Evolutionary conservation across 768 basidiomycete genomes (phyloP), one percentile per base, ranked within the genome.

Genomic region (Kwoniella pini): DNA sequence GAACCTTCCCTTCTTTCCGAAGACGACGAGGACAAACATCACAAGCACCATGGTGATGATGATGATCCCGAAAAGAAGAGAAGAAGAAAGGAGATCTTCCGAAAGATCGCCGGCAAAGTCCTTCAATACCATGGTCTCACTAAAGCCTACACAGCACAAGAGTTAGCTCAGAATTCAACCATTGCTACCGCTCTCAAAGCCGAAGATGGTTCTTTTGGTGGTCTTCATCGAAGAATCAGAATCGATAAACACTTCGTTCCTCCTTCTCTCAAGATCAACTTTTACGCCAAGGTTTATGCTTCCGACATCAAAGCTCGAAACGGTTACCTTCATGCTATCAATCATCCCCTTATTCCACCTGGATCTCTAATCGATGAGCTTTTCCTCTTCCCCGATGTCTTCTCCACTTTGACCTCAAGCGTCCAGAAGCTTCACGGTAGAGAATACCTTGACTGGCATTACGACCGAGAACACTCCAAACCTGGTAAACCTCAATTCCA

Each of bases 111-210:
- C 27, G 81, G 80, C 15, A 82, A 82, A 40, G 81, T 87, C 28
- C 75, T 87, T 19, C 79, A 81, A 21, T 88, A 86, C 74, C 85
- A 85, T 71, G 82, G 83, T 44, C 75, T 88, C 9, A 82, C 83
- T 26, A 65, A 74, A 54, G 77, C 76, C 52, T 76, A 76, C 60
- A 76, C 80, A 56, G 71, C 77, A 0, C 57, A 64, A 13, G 79
- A 80, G 12, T 80, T 87, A 19, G 80, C 81, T 9, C 77, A 80
- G 66, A 86, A 86, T 71, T 81, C 81, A 4, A 88, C 86, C 0
- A 82, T 82, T 52, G 79, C 83, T 7, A 77, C 77, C 21, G 71
- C 68, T 15, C 65, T 78, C 39, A 66, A 69, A 46, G 70, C 77
- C 13, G 63, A 70, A 28, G 72, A 72, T 65, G 77, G 77, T 3